Evolutionary conservation across 768 basidiomycete species (phyloP), one percentile per base, ranked within the genome.

Genomic region (Leccinum aurantiacum): DNA sequence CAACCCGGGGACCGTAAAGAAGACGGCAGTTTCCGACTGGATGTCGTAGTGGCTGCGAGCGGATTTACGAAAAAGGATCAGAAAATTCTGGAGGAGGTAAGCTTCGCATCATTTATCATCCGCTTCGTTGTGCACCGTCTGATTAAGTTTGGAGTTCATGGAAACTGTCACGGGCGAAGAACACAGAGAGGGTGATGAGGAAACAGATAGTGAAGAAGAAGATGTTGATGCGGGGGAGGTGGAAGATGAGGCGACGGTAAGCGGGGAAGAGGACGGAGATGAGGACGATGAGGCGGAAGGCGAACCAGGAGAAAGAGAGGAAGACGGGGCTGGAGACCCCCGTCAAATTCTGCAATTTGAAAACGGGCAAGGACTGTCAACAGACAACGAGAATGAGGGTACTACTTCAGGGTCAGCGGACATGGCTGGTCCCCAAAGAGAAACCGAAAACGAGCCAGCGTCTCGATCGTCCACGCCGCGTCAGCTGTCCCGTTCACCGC

Each of bases 1-100:
- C 64, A 65, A 62, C 59, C 65, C 25, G 74, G 75, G 49, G 70
- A 69, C 56, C 64, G 67, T 24, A 60, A 68, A 56, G 80, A 81
- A 63, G 77, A 75, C 31, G 80, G 81, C n/a, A 75, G 71, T 22
- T 93, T 93, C 74, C 80, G 83, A 60, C 76, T 98, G 51, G 97
- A 99, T 77, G 87, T 97, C 19, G 82, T 92, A 64, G 95, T 98
- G 6, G 90, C 90, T 53, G 97, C 97, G 3, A 96, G 93, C 78
- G 96, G 96, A 25, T 98, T 96, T 74, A 87, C 86, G 61, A 82
- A 88, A 65, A 88, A 88, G 67, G 89, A 96, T 69, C 86, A 91
- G 81, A 85, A 86, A 68, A 76, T 83, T 46, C 76, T 98, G 57
- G 93, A 95, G 75, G 87, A 94, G 80, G 95, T 95, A 61, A 69